Base-by-base conservation (phyloP, 257 asterid genomes). In the Lycium ferocissimum region DNA sequence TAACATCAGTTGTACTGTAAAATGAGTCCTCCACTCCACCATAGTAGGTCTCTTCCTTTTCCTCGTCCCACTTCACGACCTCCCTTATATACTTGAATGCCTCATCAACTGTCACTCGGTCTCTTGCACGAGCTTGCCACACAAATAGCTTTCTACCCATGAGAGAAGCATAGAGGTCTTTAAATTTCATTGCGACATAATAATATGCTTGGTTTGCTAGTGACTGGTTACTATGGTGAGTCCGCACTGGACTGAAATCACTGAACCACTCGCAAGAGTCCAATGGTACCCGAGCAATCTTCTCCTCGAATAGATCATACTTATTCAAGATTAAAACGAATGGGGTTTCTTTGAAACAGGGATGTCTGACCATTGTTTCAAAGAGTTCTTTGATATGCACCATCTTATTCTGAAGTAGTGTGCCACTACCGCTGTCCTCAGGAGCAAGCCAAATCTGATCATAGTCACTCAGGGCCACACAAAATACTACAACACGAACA, bases 291-390 rank as follows among this genome's bases (percentile, higher is more conserved):
- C 35, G 45, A 9, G 53, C 7, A 1, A 54, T 12, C 58, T 72
- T n/a, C 37, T 72, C 58, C 80, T 85, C 89, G 6, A 88, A 86
- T 22, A 88, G 63, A 81, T 88, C 89, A 47, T 84, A 89, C 71
- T 88, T 84, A 43, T 87, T 89, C 37, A 89, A 82, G 45, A 88
- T 57, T 12, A 89, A 71, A 65, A 83, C 90, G 43, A 86, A 67
- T 37, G 80, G 62, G 13, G 76, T 80, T 56, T 79, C 69, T 18
- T 81, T 78, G 62, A 90, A 87, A 80, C 79, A 59, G 5, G 91
- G 92, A 71, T 82, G 84, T 17, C 86, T 83, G 7, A 86, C 83
- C 65, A 82, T 53, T 40, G 54, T 69, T 78, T 86, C 88, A 8
- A 88, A 85, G 54, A 63, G 86, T 49, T 88, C 83, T 78, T 83